Conservation (phyloP, 164 flowering plant genomes). For the Paratinospora sagittata region DNA sequence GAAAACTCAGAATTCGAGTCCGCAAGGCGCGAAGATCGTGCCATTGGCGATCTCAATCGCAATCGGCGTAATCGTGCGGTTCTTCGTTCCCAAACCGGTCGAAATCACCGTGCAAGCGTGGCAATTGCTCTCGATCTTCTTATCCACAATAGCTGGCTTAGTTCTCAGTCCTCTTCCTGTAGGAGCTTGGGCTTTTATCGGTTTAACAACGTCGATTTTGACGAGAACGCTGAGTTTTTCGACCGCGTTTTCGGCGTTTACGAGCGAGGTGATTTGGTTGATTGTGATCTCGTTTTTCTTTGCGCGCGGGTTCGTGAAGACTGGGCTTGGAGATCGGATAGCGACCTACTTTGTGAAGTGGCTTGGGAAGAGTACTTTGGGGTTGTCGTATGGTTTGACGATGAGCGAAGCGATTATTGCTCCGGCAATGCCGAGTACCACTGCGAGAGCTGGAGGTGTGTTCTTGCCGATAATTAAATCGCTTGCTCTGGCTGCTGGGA, state of each 20-base stretch:
- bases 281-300: conserved; percentile 93
- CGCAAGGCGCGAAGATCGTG: conserved; percentile 51
- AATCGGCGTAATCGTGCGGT: conserved; percentile 51
- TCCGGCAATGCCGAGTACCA: conserved; percentile 96
- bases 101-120: conserved; percentile 64
- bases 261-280: conserved; percentile 88
- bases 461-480: conserved; percentile 91
- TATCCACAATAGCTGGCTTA: conserved; percentile 81
- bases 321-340: conserved; percentile 81
- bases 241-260: conserved; percentile 71
- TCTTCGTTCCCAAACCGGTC: conserved; percentile 58
- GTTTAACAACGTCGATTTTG: conserved; percentile 54
- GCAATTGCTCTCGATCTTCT: conserved; percentile 79
- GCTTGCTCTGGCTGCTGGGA: conserved; percentile 70
- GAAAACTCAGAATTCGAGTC: neutral
- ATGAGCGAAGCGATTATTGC: conserved; percentile 82
- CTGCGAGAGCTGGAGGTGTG: conserved; percentile 95
- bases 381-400: conserved; percentile 82
- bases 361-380: conserved; percentile 84
- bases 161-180: conserved; percentile 80
- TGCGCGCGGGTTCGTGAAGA: conserved; percentile 91
- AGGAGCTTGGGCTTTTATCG: conserved; percentile 86
- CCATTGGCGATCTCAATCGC: conserved; percentile 58
- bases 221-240: conserved; percentile 64
- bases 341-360: conserved; percentile 89